Conservation (phyloP, 2,329 filamentous ascomycete genomes). For the Alternaria panax region DNA sequence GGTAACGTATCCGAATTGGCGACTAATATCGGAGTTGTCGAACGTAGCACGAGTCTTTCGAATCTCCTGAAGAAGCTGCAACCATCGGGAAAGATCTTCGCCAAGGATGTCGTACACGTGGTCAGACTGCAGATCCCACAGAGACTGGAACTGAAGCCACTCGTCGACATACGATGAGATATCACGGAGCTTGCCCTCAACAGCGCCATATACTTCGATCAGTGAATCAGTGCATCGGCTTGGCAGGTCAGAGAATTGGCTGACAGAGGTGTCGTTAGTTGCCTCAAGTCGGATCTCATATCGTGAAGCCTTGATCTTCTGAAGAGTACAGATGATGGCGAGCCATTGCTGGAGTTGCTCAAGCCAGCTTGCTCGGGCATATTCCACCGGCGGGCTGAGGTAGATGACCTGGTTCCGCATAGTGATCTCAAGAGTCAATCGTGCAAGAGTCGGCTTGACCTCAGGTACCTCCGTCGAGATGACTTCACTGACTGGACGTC, state of each 20-base stretch:
- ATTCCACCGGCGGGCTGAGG: constrained; percentile 90
- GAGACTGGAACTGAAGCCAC: constrained; percentile 97
- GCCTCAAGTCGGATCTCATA: constrained; percentile 86
- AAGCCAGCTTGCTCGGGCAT: constrained; percentile 91
- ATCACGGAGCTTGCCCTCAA: constrained; percentile 82
- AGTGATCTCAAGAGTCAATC: constrained; percentile 86
- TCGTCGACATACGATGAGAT: constrained; percentile 92
- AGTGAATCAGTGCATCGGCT: constrained; percentile 82
- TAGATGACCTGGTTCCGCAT: constrained; percentile 99
- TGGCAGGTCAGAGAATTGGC: constrained; percentile 82
- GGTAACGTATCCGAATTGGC: constrained; percentile 89
- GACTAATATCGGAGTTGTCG: constrained; percentile 93
- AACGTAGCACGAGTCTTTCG: constrained; percentile 95
- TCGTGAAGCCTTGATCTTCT: constrained; percentile 91
- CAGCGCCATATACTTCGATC: constrained; percentile 77
- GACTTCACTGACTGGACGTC: constrained; percentile 36
- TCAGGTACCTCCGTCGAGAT: constrained; percentile 56
- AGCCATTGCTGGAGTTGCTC: constrained; percentile 93
- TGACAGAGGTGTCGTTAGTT: constrained; percentile 65
- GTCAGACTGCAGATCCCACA: constrained; percentile 97
- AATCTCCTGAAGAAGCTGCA: constrained; percentile 96
- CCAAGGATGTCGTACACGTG: constrained; percentile 93
- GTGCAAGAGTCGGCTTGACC: constrained; percentile 68
- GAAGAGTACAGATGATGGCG: constrained; percentile 87
- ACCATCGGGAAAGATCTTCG: constrained; percentile 89